Base-by-base conservation (phyloP, 2,329 filamentous ascomycete genomes). In the Neocatenulostroma microsporum region DNA sequence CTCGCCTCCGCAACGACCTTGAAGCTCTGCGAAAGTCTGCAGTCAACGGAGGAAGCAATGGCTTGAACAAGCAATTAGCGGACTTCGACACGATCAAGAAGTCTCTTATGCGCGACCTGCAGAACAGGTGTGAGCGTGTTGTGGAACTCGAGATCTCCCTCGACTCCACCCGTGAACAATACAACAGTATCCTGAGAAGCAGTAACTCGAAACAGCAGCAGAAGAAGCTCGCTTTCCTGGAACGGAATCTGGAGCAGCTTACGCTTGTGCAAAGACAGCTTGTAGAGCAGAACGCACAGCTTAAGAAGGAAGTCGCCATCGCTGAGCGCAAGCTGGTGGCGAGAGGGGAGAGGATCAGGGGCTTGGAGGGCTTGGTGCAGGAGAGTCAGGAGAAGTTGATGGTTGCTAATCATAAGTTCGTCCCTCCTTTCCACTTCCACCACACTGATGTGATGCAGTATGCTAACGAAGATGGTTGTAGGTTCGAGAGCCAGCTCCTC, bases 61-160 rank as follows among this genome's bases (percentile, higher is more conserved):
- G 24, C 10, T 78, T 96, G 29, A 87, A 94, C 60, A 89, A 98
- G 67, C 91, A 96, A 66, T 94, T 98, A 62, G 85, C 89, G 40
- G 91, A 98, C 60, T 98, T 98, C 53, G 91, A 98, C 63, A 84
- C 86, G 41, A 98, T 98, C 88, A 98, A 98, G 79, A 98, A 98
- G 77, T 94, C 84, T 49, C 72, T 98, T 50, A 98, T 98, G 91
- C 84, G 91, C 40, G 91, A 98, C 64, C 70, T 98, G 48, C 91
- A 98, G 65, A 96, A 98, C 70, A 82, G 91, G 44, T 98, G 91
- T 63, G 91, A 98, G 69, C 82, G 91, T 49, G 67, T 98, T 21
- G 91, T 98, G 13, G 91, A 98, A 70, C 78, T 98, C 19, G 91
- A 98, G 64, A 98, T 98, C 55, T 94, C 85, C 24, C 75, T 98